phyloP scores from a whole-genome alignment of 305 asterid species.

The Fraxinus velutina region DNA sequence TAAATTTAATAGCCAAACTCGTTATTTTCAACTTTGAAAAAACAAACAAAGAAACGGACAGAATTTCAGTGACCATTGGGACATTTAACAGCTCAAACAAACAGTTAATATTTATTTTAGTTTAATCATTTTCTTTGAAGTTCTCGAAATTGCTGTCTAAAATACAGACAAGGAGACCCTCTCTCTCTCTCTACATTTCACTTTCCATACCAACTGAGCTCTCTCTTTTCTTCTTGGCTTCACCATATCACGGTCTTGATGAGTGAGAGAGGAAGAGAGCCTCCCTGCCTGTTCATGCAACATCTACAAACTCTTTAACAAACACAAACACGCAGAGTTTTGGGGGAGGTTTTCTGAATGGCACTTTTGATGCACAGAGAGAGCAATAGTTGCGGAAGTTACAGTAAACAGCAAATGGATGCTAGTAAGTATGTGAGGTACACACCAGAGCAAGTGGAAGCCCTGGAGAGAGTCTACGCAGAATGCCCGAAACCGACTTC shows the following conservation, averaged over 20 bases:
- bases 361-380: constrained; percentile 58
- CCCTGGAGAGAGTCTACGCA: constrained; percentile 79
- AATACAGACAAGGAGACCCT: not conserved
- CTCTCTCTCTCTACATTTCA: constrained; percentile 29
- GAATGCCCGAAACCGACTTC: constrained; percentile 96
- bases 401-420: constrained; percentile 62
- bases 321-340: constrained; percentile 1
- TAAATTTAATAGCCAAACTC: not conserved
- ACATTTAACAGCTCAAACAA: not conserved
- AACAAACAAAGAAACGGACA: not conserved
- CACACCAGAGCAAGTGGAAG: constrained; percentile 97
- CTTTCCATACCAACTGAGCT: not conserved
- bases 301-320: constrained; percentile 2
- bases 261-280: constrained; percentile 35
- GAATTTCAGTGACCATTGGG: not conserved
- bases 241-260: constrained; percentile 19
- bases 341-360: constrained; percentile 30
- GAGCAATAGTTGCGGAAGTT: constrained; percentile 45
- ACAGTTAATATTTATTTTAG: not conserved
- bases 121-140: not conserved
- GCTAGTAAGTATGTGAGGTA: constrained; percentile 86
- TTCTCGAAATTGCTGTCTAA: not conserved
- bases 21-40: not conserved
- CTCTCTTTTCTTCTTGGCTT: not conserved
- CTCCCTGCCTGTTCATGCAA: constrained; percentile 51